phyloP scores from a whole-genome alignment of 371 early-diverging fungal species.

The Mucor mucedo region DNA sequence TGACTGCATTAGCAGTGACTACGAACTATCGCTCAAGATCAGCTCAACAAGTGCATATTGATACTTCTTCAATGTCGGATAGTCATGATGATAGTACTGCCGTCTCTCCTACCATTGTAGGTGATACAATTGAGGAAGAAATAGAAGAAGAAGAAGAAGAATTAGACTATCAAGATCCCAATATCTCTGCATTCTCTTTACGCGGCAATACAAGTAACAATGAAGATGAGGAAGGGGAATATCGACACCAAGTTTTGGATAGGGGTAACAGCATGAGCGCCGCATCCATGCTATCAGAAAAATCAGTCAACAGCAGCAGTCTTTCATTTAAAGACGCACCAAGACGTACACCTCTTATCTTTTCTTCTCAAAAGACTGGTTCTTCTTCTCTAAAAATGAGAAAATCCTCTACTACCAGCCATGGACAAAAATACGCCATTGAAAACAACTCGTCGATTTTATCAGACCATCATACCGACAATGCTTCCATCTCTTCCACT shows the following conservation, averaged over 20 bases:
- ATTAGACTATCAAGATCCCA: neutral
- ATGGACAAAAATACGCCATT: neutral
- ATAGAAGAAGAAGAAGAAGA: conserved; percentile 6
- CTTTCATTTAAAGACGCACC: conserved; percentile 22
- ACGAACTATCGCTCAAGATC: neutral
- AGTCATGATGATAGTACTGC: neutral
- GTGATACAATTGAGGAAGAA: conserved; percentile 8
- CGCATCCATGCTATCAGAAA: conserved; percentile 8
- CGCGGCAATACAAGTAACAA: neutral
- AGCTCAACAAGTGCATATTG: neutral
- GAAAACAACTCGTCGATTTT: conserved; percentile 7
- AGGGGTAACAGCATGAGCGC: conserved; percentile 13
- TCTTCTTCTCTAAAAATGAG: neutral
- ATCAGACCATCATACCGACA: conserved; percentile 6
- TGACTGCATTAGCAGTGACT: neutral
- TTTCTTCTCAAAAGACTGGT: neutral
- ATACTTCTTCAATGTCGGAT: neutral
- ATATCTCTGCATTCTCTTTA: neutral
- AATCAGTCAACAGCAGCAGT: conserved; percentile 5
- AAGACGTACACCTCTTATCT: conserved; percentile 5
- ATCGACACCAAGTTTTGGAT: neutral
- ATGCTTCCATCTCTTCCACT: conserved; percentile 7
- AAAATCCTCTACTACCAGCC: neutral
- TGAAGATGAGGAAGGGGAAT: neutral
- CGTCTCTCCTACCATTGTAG: neutral